phyloP scores from a whole-genome alignment of 129 eudicot genomes.

The Glebionis coronaria region DNA sequence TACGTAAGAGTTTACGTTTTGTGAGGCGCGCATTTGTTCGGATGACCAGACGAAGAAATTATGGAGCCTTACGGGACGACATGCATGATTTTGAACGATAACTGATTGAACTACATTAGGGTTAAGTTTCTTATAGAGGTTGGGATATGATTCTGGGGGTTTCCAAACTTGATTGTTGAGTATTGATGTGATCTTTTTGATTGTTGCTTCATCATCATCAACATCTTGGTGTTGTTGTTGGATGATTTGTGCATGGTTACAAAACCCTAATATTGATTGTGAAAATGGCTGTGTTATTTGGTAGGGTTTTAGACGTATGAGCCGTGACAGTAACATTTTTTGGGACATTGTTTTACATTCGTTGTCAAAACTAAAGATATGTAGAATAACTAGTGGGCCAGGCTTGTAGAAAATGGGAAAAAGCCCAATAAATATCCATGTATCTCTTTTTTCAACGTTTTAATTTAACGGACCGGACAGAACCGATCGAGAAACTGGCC shows the following conservation, averaged over 20 bases:
- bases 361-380: too few species aligned
- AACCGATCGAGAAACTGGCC: too few species aligned
- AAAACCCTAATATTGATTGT: slow-evolving; percentile 14
- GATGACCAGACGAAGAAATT: slow-evolving; percentile 28
- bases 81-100: slow-evolving; percentile 37
- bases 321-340: slow-evolving; percentile 19
- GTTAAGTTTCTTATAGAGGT: slow-evolving; percentile 35
- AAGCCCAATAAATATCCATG: too few species aligned
- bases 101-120: slow-evolving; percentile 55
- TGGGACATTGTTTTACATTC: not conserved
- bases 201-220: slow-evolving; percentile 28
- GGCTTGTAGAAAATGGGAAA: too few species aligned
- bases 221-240: not conserved
- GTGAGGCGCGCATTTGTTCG: too few species aligned
- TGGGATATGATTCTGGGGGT: slow-evolving; percentile 32
- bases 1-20: slow-evolving; percentile 25
- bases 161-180: slow-evolving; percentile 46
- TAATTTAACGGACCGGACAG: too few species aligned
- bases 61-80: slow-evolving; percentile 40
- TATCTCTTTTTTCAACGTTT: too few species aligned
- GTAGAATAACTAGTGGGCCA: too few species aligned
- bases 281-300: not conserved
- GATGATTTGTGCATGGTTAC: slow-evolving; percentile 15
- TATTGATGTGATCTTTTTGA: slow-evolving; percentile 38
- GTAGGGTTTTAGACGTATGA: slow-evolving; percentile 15